Conservation (phyloP, 331 rosid species). For the Stylosanthes scabra region DNA sequence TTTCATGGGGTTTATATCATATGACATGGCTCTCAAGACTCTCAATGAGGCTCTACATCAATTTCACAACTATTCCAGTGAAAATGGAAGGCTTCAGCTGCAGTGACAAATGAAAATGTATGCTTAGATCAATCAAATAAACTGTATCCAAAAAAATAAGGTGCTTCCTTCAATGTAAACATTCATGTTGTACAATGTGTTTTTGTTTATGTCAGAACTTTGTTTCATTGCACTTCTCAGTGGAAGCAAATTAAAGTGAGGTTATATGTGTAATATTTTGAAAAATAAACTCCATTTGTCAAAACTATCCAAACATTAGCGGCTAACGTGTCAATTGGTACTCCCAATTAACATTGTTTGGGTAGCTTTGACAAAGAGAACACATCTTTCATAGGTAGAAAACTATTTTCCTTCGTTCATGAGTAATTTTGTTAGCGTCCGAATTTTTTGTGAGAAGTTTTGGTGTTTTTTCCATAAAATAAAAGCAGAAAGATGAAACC, state of each 20-base stretch:
- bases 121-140: not conserved
- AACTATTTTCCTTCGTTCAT: too few relatives aligned
- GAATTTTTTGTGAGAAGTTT: too few relatives aligned
- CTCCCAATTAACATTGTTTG: too few relatives aligned
- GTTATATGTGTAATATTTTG: too few relatives aligned
- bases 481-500: not conserved
- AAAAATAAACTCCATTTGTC: too few relatives aligned
- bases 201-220: not conserved
- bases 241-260: not conserved
- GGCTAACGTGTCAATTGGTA: too few relatives aligned
- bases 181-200: not conserved
- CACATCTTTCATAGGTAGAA: too few relatives aligned
- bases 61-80: constrained; percentile 24
- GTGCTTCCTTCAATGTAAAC: constrained; percentile 14
- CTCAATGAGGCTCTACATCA: constrained; percentile 47
- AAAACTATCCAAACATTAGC: too few relatives aligned
- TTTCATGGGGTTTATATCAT: constrained; percentile 80
- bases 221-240: not conserved
- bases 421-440: too few relatives aligned
- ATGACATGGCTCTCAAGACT: constrained; percentile 69
- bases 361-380: too few relatives aligned
- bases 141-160: not conserved
- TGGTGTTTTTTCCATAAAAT: too few relatives aligned
- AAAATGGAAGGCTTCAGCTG: constrained; percentile 14
- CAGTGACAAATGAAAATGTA: not conserved